A percentile compares a stretch with the other conserved stretches of the same genome.
These are phyloP conservation scores for Lepiota subincarnata DNA, from an alignment of 768 basidiomycete genomes.

Conservation along the genomic window DNA sequence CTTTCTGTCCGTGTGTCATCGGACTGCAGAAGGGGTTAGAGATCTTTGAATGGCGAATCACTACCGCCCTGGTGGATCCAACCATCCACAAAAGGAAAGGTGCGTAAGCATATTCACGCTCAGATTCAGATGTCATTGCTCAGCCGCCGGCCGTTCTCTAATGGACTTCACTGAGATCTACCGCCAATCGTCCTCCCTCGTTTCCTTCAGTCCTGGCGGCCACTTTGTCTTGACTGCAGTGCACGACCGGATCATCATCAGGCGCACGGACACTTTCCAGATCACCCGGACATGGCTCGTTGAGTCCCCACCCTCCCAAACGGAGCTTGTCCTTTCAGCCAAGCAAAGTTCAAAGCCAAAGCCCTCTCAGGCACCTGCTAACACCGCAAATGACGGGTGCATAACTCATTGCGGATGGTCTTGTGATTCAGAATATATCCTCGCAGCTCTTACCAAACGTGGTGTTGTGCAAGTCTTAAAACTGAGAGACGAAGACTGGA, in stretches of 20 bases:
- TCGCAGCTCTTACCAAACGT: constrained; percentile 72
- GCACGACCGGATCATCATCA: constrained; percentile 75
- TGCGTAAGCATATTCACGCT: constrained; percentile 4
- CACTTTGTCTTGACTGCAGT: constrained; percentile 83
- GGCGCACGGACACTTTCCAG: constrained; percentile 80
- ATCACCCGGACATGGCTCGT: constrained; percentile 79
- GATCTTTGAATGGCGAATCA: background rate
- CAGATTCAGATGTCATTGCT: background rate
- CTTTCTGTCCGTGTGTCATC: constrained; percentile 10
- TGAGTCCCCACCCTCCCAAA: constrained; percentile 49
- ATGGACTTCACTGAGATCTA: constrained; percentile 89
- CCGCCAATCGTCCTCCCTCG: constrained; percentile 65
- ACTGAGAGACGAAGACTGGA: constrained; percentile 76
- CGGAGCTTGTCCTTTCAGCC: constrained; percentile 36
- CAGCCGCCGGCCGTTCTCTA: constrained; percentile 1
- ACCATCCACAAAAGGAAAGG: background rate
- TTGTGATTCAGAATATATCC: constrained; percentile 80
- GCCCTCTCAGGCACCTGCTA: constrained; percentile 19
- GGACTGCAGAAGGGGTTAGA: background rate
- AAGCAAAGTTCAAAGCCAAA: constrained; percentile 31
- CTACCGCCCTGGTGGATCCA: background rate
- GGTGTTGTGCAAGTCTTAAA: constrained; percentile 76
- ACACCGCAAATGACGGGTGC: constrained; percentile 28
- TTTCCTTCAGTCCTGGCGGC: constrained; percentile 80
- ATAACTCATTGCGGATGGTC: constrained; percentile 86